Base-by-base conservation (phyloP, 2,329 filamentous ascomycete species). In the Bipolaris gigantea region DNA sequence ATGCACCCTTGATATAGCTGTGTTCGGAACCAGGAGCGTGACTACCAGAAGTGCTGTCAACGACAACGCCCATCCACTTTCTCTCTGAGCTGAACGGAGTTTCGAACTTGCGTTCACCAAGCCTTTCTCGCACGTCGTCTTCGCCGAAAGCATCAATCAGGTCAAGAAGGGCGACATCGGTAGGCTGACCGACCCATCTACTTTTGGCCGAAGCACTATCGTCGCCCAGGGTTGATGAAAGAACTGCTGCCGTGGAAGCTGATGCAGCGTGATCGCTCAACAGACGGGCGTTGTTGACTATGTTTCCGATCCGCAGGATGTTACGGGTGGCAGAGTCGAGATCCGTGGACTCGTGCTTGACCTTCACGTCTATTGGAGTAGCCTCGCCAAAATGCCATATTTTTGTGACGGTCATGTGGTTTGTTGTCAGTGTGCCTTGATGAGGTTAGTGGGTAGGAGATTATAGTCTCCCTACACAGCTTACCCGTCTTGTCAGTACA, bases 1-100 rank as follows among this genome's bases (percentile, higher is more conserved):
- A 81, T 32, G 94, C 90, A 30, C 94, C 95, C 73, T 99, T 99
- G 78, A 97, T 90, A 73, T 97, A 99, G 0, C 91, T 92, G 61
- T 91, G 87, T 66, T 96, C 90, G 57, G 86, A 85, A 34, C 89
- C 86, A 49, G 79, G 78, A 54, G 57, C 59, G 27, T 79, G 76
- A 25, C 85, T 81, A 19, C 81, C 79, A 39, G 77, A 69, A 53
- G 73, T 75, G 30, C 76, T 75, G 53, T 74, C 69, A 59, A 97
- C 89, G 2, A 92, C 89, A 25, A 97, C 92, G 32, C 95, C 95
- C 95, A 99, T 99, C 93, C 93, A 99, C 75, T 99, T 99, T 53
- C 93, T 85, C 71, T 96, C 92, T 1, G 94, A 99, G 72, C 93
- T 97, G 75, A 99, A 99, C 0, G 94, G 92, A 0, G 90, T 92